These are phyloP conservation scores for Didymella keratinophila DNA, from an alignment of 2,329 filamentous ascomycete genomes.

Conservation along the genomic window DNA sequence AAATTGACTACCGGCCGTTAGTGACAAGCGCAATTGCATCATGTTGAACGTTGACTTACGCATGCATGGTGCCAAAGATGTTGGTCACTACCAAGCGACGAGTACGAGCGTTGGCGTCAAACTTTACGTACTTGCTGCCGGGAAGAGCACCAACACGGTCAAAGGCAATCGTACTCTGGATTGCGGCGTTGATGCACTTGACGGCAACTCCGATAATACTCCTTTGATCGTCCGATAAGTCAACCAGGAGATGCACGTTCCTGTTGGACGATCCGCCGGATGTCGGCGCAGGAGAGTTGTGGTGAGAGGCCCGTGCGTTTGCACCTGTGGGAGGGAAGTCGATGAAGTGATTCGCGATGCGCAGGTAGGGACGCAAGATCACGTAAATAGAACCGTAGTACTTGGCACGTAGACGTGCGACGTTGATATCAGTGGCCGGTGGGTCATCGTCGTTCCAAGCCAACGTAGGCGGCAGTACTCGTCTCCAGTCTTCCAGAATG, in stretches of 20 bases:
- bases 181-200: constrained; percentile 64
- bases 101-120: constrained; percentile 64
- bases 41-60: constrained; percentile 30
- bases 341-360: constrained; percentile 64
- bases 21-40: not conserved
- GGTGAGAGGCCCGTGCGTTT: constrained; percentile 47
- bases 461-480: constrained; percentile 61
- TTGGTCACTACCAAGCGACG: constrained; percentile 88
- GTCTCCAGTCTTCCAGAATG: constrained; percentile 63
- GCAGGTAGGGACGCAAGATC: constrained; percentile 80
- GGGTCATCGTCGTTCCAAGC: constrained; percentile 72
- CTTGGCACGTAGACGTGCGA: constrained; percentile 86
- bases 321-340: constrained; percentile 52
- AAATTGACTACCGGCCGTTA: constrained; percentile 75
- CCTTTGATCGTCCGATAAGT: constrained; percentile 36
- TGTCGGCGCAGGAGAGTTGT: constrained; percentile 57
- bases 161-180: constrained; percentile 87
- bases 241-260: constrained; percentile 39
- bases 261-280: constrained; percentile 32
- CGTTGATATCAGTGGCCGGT: constrained; percentile 78
- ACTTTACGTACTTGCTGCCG: constrained; percentile 35
- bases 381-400: constrained; percentile 94
- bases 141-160: constrained; percentile 61
- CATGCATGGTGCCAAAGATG: constrained; percentile 64
- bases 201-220: constrained; percentile 40